phyloP scores from a whole-genome alignment of 257 asterid genomes.

The Nicotiana paniculata region DNA sequence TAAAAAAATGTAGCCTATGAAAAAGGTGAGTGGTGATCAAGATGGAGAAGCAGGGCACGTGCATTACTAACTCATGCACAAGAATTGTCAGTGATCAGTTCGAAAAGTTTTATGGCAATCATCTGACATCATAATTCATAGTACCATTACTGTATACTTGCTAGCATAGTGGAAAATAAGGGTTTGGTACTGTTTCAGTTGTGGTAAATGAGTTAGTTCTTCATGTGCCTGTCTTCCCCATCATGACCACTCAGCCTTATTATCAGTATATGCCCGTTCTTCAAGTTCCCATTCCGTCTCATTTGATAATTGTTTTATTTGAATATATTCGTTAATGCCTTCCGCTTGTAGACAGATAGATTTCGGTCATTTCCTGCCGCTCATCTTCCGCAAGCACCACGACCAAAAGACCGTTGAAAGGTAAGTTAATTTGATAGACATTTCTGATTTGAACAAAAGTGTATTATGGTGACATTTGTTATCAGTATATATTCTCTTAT shows the following conservation, averaged over 20 bases:
- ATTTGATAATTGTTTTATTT: too few species aligned
- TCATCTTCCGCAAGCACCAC: too few species aligned
- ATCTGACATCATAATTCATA: background rate
- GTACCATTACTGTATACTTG: background rate
- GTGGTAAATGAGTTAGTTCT: conserved; percentile 10
- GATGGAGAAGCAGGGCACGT: conserved; percentile 99
- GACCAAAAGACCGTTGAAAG: background rate
- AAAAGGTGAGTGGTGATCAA: conserved; percentile 58
- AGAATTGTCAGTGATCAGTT: background rate
- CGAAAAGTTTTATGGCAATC: background rate
- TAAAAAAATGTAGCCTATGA: background rate
- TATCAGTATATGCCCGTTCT: too few species aligned
- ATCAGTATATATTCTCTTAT: background rate
- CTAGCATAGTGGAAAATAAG: background rate
- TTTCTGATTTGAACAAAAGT: too few species aligned
- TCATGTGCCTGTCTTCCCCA: conserved; percentile 23
- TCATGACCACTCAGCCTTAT: conserved; percentile 13
- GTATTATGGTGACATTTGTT: background rate
- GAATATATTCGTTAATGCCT: background rate
- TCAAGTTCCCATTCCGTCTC: background rate
- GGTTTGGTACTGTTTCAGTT: background rate
- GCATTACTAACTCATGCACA: conserved; percentile 62
- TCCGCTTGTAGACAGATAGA: background rate
- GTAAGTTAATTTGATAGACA: background rate
- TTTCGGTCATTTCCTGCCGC: too few species aligned